These are phyloP conservation scores for Suillus ampliporus DNA, from an alignment of 768 basidiomycete species.

Conservation along the genomic window DNA sequence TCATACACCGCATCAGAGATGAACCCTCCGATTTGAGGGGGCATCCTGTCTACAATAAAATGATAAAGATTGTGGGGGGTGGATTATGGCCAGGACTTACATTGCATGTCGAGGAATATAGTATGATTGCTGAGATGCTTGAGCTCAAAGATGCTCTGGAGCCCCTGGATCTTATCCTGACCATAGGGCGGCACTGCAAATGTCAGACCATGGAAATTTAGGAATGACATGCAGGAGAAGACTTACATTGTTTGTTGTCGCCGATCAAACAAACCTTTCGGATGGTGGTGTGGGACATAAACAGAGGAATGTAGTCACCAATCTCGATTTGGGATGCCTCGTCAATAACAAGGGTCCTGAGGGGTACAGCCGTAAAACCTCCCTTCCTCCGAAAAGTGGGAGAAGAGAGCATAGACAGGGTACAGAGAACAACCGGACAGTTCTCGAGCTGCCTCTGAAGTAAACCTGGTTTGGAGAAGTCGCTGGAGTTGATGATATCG, in stretches of 20 bases:
- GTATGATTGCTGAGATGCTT: slow-evolving; percentile 54
- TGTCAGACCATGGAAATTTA: slow-evolving; percentile 29
- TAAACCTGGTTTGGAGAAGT: slow-evolving; percentile 30
- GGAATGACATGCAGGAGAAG: slow-evolving; percentile 31
- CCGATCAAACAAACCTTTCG: slow-evolving; percentile 68
- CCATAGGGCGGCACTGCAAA: slow-evolving; percentile 79
- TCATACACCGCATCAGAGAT: slow-evolving; percentile 75
- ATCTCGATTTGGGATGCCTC: slow-evolving; percentile 71
- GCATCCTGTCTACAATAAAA: slow-evolving; percentile 73
- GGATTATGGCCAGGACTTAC: slow-evolving; percentile 45
- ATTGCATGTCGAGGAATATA: slow-evolving; percentile 75
- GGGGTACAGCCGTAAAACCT: slow-evolving; percentile 36
- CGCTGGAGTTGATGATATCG: slow-evolving; percentile 58
- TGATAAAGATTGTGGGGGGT: slow-evolving; percentile 11
- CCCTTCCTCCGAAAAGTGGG: slow-evolving; percentile 17
- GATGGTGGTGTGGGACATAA: slow-evolving; percentile 40
- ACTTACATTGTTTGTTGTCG: slow-evolving; percentile 68
- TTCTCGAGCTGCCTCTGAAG: slow-evolving; percentile 35
- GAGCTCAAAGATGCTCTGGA: slow-evolving; percentile 84
- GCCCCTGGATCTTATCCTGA: slow-evolving; percentile 64
- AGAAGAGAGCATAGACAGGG: slow-evolving; percentile 75
- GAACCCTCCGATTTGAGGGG: slow-evolving; percentile 74
- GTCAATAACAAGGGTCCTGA: slow-evolving; percentile 62
- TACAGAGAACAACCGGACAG: slow-evolving; percentile 72
- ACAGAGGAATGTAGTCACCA: slow-evolving; percentile 55